phyloP scores from a whole-genome alignment of 192 early-diverging fungal genomes.

The Backusella parvicylindrica region DNA sequence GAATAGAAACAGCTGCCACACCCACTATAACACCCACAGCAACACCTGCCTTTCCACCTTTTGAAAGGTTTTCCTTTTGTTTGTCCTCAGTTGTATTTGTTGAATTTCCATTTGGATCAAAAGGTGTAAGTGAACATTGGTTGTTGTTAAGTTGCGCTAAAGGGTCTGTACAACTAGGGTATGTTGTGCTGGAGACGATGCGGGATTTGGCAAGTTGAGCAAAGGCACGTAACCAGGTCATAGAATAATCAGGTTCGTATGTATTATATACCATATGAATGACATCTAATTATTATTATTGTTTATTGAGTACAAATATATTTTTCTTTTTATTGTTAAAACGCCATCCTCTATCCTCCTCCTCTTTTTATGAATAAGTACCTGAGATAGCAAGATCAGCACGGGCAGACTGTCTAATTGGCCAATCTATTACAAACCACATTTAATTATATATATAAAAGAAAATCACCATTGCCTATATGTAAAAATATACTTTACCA shows the following conservation, averaged over 20 bases:
- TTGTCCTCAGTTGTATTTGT: not conserved
- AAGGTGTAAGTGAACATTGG: not conserved
- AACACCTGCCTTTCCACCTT: slow-evolving; percentile 7
- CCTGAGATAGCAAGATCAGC: slow-evolving; percentile 14
- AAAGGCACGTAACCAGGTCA: not conserved
- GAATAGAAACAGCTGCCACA: not conserved
- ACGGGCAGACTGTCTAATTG: not conserved
- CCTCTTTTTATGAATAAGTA: not conserved
- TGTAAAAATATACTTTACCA: not conserved
- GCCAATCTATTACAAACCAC: slow-evolving; percentile 4
- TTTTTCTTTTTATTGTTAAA: not conserved
- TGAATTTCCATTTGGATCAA: not conserved
- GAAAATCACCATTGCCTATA: not conserved
- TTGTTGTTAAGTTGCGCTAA: not conserved
- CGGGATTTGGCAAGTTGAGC: not conserved
- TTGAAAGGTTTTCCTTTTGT: not conserved
- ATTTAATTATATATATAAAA: not conserved
- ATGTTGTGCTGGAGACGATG: not conserved
- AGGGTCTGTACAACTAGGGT: slow-evolving; percentile 7
- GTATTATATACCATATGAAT: slow-evolving; percentile 17
- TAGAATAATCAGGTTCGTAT: not conserved
- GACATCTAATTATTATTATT: slow-evolving; percentile 1
- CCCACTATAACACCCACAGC: slow-evolving; percentile 8
- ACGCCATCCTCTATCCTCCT: not conserved
- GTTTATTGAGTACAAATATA: not conserved